These are phyloP conservation scores for Crinitomyces ghanaensis DNA, from an alignment of 805 yeast genomes.

Conservation along the genomic window DNA sequence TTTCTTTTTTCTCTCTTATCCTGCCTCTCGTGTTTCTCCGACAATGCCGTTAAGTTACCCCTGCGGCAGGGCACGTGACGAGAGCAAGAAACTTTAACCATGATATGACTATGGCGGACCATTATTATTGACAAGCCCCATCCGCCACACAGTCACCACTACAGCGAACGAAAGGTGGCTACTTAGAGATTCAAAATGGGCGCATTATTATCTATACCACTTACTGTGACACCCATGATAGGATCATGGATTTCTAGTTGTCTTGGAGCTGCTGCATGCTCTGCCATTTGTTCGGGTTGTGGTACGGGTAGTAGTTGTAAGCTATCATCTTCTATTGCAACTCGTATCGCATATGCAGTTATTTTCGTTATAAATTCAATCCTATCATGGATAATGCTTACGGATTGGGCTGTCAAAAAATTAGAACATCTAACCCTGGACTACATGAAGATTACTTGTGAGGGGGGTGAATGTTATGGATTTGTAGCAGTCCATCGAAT, in stretches of 20 bases:
- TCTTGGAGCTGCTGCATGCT: conserved; percentile 69
- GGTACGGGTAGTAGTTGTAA: no score
- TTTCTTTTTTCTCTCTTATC: no score
- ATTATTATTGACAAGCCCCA: no score
- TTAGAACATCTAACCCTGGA: conserved; percentile 65
- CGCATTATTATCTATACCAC: conserved; percentile 29
- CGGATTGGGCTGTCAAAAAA: conserved; percentile 64
- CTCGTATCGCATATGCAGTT: conserved; percentile 78
- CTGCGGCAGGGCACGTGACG: no score
- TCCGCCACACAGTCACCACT: no score
- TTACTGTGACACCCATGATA: conserved; percentile 58
- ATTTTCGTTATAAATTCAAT: conserved; percentile 67
- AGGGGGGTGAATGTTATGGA: conserved; percentile 77
- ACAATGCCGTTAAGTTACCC: no score
- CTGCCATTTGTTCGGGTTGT: conserved; percentile 44
- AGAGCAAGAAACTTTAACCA: no score
- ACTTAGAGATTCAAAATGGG: conserved; percentile 26
- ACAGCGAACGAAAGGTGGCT: no score
- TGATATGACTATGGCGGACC: no score
- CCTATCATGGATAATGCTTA: conserved; percentile 84
- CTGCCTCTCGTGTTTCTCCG: no score
- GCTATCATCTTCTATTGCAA: conserved; percentile 64
- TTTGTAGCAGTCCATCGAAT: conserved; percentile 91
- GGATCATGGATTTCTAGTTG: conserved; percentile 62
- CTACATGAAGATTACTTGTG: conserved; percentile 59